Evolutionary conservation across 2,329 filamentous ascomycete species (phyloP).

Genomic region (Alternaria ethzedia): DNA sequence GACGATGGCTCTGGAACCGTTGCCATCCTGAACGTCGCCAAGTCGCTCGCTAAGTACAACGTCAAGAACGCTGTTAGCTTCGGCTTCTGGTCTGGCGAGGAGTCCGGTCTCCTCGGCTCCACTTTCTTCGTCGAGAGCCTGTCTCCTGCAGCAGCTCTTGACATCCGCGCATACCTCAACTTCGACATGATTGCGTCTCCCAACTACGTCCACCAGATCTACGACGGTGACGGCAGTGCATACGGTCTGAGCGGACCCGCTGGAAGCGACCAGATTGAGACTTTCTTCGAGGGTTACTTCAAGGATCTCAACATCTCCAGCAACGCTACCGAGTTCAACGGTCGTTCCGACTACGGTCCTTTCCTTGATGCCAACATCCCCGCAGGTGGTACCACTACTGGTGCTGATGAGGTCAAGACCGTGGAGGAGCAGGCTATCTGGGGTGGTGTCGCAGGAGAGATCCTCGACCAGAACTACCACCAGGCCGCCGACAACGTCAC

Average conservation of each 20-base stretch:
- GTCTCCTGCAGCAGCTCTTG: constrained; percentile 32
- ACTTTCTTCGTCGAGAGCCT: constrained; percentile 41
- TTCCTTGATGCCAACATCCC: constrained; percentile 47
- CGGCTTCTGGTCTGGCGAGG: constrained; percentile 50
- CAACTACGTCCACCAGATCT: constrained; percentile 46
- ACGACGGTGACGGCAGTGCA: constrained; percentile 45
- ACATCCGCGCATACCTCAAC: constrained; percentile 51
- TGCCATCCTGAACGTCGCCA: constrained; percentile 47
- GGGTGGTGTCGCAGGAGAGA: constrained; percentile 38
- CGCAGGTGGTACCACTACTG: constrained; percentile 46
- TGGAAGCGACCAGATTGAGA: constrained; percentile 42
- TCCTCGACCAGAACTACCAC: constrained; percentile 37
- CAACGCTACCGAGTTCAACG: constrained; percentile 44
- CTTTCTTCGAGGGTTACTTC: constrained; percentile 45
- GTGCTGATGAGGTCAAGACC: constrained; percentile 49
- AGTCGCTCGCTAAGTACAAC: constrained; percentile 45
- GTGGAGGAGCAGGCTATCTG: constrained; percentile 41
- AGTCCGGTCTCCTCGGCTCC: constrained; percentile 46
- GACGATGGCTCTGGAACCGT: constrained; percentile 49
- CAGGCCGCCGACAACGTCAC: constrained; percentile 41
- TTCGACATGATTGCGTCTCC: constrained; percentile 52
- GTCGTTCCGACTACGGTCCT: constrained; percentile 48
- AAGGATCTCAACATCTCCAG: constrained; percentile 31
- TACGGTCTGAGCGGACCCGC: constrained; percentile 42
- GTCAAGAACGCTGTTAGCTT: constrained; percentile 50